Evolutionary conservation across 2,329 filamentous ascomycete species (phyloP).

Genomic region (Cladosporium cucumerinum): DNA sequence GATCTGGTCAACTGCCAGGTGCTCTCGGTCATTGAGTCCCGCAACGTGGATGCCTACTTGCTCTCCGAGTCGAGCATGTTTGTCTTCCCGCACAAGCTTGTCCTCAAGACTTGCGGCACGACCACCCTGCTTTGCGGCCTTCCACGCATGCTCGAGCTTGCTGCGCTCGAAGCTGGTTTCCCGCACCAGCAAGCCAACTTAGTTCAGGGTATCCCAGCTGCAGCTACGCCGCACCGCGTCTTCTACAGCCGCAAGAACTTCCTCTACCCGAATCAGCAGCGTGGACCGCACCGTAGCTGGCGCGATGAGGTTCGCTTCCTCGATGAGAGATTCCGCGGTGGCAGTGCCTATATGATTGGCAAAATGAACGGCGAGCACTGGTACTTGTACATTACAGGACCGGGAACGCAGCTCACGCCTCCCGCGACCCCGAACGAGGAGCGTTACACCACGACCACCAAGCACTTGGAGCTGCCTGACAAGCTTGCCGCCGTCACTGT

Average conservation of each 20-base stretch:
- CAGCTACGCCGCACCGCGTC: conserved; percentile 87
- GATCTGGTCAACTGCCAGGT: conserved; percentile 99
- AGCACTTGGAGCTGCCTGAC: conserved; percentile 57
- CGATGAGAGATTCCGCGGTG: conserved; percentile 85
- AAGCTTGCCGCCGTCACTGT: conserved; percentile 38
- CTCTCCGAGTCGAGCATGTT: conserved; percentile 99
- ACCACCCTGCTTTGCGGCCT: conserved; percentile 89
- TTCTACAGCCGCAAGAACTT: conserved; percentile 99
- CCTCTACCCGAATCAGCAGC: conserved; percentile 90
- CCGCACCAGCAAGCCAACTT: conserved; percentile 69
- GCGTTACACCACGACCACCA: conserved; percentile 56
- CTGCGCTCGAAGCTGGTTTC: conserved; percentile 83
- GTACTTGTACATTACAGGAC: conserved; percentile 95
- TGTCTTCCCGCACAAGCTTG: conserved; percentile 98
- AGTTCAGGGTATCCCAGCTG: conserved; percentile 64
- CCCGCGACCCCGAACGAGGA: conserved; percentile 67
- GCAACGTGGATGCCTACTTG: conserved; percentile 92
- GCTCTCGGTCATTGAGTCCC: conserved; percentile 86
- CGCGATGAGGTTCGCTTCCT: conserved; percentile 90
- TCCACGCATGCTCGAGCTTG: conserved; percentile 87
- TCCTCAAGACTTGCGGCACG: conserved; percentile 96
- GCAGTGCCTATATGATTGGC: conserved; percentile 98
- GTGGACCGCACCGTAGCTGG: conserved; percentile 94
- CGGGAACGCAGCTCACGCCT: conserved; percentile 74
- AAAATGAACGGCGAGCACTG: conserved; percentile 99